These are phyloP conservation scores for Tetracladium marchalianum DNA, from an alignment of 495 filamentous ascomycete genomes.

Conservation along the genomic window DNA sequence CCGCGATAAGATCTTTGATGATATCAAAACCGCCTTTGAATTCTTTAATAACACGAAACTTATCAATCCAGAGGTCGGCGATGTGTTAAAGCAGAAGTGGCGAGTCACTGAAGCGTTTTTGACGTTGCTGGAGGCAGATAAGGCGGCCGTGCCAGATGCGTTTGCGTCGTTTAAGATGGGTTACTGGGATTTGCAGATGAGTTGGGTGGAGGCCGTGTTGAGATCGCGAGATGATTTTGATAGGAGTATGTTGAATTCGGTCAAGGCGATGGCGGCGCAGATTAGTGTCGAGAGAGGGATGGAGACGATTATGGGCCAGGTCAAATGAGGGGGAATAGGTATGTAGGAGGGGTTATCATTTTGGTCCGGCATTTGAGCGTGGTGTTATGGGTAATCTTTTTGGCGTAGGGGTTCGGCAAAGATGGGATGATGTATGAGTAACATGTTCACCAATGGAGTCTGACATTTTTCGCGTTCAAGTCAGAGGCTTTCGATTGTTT, in stretches of 20 bases:
- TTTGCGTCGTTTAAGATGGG: slow-evolving; percentile 75
- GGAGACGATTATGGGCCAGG: slow-evolving; percentile 86
- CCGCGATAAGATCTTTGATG: slow-evolving; percentile 82
- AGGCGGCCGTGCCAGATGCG: slow-evolving; percentile 57
- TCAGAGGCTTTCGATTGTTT: too few species aligned
- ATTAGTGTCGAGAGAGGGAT: slow-evolving; percentile 64
- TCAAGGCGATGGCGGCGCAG: slow-evolving; percentile 80
- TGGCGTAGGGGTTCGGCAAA: not conserved
- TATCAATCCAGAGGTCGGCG: slow-evolving; percentile 36
- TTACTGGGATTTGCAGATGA: slow-evolving; percentile 92
- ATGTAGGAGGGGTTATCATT: not conserved
- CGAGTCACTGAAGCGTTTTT: slow-evolving; percentile 74
- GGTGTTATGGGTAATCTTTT: slow-evolving; percentile 9
- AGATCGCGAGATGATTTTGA: slow-evolving; percentile 88
- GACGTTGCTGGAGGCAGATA: slow-evolving; percentile 64
- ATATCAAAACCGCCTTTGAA: slow-evolving; percentile 75
- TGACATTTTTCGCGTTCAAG: too few species aligned
- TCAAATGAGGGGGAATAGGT: slow-evolving; percentile 48
- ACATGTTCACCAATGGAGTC: too few species aligned
- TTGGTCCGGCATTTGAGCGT: slow-evolving; percentile 6
- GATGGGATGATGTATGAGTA: too few species aligned
- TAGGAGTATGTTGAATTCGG: slow-evolving; percentile 70
- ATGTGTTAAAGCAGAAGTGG: slow-evolving; percentile 79
- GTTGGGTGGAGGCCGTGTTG: slow-evolving; percentile 93
- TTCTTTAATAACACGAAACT: slow-evolving; percentile 51